Conservation (phyloP, 768 basidiomycete species). For the Neoboletus subvelutipes region DNA sequence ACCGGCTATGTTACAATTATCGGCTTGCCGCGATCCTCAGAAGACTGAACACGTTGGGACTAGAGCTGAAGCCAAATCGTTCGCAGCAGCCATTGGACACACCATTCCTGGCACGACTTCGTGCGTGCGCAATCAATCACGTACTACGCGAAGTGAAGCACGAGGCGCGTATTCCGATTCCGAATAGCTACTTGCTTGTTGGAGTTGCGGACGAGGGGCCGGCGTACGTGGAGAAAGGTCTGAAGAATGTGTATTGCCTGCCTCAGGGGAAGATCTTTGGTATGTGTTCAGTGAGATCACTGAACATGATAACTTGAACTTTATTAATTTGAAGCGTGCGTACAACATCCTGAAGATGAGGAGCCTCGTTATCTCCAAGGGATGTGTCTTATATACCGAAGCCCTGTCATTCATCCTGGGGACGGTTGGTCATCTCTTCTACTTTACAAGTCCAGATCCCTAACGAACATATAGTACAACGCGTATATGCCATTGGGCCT, state of each 20-base stretch:
- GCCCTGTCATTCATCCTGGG: slow-evolving; percentile 74
- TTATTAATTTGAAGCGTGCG: slow-evolving; percentile 45
- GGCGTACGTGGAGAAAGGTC: slow-evolving; percentile 51
- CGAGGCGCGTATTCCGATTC: slow-evolving; percentile 69
- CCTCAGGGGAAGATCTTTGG: slow-evolving; percentile 65
- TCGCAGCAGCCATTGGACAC: slow-evolving; percentile 43
- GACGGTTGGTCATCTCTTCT: slow-evolving; percentile 47
- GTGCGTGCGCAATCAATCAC: slow-evolving; percentile 61
- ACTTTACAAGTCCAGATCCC: background rate
- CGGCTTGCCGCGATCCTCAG: slow-evolving; percentile 51
- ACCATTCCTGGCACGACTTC: slow-evolving; percentile 55
- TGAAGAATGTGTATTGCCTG: slow-evolving; percentile 53
- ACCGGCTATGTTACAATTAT: slow-evolving; percentile 48
- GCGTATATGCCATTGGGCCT: slow-evolving; percentile 67
- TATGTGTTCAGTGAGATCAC: slow-evolving; percentile 27
- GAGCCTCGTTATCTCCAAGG: slow-evolving; percentile 60
- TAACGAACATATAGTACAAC: slow-evolving; percentile 49
- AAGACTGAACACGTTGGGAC: slow-evolving; percentile 44
- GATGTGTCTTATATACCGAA: slow-evolving; percentile 61
- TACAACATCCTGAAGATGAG: slow-evolving; percentile 50
- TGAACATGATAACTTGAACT: background rate
- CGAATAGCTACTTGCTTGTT: slow-evolving; percentile 65
- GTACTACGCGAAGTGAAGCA: slow-evolving; percentile 76
- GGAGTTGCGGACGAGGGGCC: slow-evolving; percentile 85
- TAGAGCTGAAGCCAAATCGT: slow-evolving; percentile 45